Evolutionary conservation across 2,329 filamentous ascomycete species (phyloP), one percentile per base, ranked within the genome.

Genomic region (Epichloe elymi): DNA sequence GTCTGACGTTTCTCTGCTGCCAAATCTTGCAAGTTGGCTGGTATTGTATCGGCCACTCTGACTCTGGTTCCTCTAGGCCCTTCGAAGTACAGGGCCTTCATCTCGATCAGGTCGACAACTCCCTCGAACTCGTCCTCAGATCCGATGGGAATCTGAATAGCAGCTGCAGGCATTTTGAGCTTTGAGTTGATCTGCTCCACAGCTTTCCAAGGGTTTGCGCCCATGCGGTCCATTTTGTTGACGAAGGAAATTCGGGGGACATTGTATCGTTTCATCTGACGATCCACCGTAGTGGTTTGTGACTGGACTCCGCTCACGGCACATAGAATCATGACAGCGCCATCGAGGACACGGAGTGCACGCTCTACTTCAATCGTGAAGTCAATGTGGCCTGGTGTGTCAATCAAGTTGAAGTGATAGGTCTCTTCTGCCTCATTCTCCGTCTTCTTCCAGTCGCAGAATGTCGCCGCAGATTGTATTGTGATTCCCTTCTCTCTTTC

Each of bases 161-260:
- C 93, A 12, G 93, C 93, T 36, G 93, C 93, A 35, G 87, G 83
- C 49, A 97, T 85, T 71, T 90, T 90, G 56, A 98, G 80, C 72
- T 98, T 98, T 61, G 83, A 80, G 73, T 95, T 96, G 75, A 98
- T 97, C 71, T 96, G 90, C 40, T 98, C 91, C 52, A 98, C 83
- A 8, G 89, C 90, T 71, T 95, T 96, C 82, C 90, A 98, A 8
- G 93, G 93, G 66, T 98, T 97, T 57, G 93, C 88, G 54, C 93
- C 93, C 86, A 96, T 96, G 58, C 93, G 85, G 65, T 98, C 93
- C 91, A 98, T 97, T 78, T 98, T 98, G 75, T 98, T 98, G 66
- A 98, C 82, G 64, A 98, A 98, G 50, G 87, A 95, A 67, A 98
- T 83, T 60, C 93, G 80, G 54, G 54, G 93, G 93, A 98, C 84